Evolutionary conservation across 2,329 filamentous ascomycete genomes (phyloP).

Genomic region (Taxawa tesnikishii): DNA sequence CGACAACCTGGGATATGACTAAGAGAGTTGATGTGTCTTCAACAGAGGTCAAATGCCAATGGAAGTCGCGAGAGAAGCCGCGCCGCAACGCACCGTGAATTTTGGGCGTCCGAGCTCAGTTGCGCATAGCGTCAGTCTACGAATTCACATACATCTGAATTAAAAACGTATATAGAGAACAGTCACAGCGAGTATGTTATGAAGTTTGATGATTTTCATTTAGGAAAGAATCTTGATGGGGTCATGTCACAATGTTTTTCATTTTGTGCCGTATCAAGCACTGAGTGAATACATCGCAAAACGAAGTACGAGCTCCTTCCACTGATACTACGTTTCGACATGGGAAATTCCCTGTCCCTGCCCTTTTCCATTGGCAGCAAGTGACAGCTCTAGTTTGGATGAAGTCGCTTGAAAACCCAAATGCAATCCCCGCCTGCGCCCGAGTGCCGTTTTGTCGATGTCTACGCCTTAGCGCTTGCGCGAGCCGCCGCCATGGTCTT

Average conservation of each 20-base stretch:
- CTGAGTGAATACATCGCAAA: neutral
- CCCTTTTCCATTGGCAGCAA: neutral
- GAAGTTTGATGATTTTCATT: neutral
- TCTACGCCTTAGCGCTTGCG: constrained; percentile 56
- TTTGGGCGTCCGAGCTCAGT: neutral
- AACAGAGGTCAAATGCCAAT: neutral
- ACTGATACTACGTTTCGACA: neutral
- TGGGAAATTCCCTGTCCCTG: neutral
- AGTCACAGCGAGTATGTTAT: too few species aligned
- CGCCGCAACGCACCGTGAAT: neutral
- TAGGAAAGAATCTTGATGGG: neutral
- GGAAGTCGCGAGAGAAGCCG: neutral
- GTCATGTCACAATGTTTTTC: neutral
- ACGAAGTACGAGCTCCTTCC: neutral
- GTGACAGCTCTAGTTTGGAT: constrained; percentile 3
- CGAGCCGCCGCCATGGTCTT: constrained; percentile 93
- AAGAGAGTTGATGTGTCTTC: neutral
- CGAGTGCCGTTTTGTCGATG: constrained; percentile 5
- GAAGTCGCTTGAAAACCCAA: constrained; percentile 5
- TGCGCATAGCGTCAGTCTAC: too few species aligned
- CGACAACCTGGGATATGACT: neutral
- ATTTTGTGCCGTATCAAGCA: neutral
- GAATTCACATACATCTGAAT: too few species aligned
- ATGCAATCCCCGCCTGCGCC: constrained; percentile 8
- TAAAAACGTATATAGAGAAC: too few species aligned